phyloP scores from a whole-genome alignment of 208 protist species.

The Wallacemonas rigidus region DNA sequence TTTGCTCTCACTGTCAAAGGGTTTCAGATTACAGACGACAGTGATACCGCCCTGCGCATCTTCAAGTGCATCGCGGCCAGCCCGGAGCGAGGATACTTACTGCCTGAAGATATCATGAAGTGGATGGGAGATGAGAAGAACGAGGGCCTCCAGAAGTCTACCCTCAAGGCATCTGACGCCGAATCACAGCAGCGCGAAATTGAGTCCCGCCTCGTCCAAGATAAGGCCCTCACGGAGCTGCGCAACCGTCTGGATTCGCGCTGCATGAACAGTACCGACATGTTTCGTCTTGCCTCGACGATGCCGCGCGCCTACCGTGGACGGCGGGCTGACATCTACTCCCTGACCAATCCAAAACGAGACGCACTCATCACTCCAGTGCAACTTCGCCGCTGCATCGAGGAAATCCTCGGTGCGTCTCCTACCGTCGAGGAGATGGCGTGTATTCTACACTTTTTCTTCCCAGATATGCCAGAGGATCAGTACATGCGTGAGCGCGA shows the following conservation, averaged over 20 bases:
- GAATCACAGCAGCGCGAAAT: slow-evolving; percentile 51
- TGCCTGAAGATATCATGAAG: slow-evolving; percentile 74
- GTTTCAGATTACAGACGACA: slow-evolving; percentile 78
- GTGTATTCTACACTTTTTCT: slow-evolving; percentile 82
- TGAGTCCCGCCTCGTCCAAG: slow-evolving; percentile 37
- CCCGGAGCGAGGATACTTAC: slow-evolving; percentile 52
- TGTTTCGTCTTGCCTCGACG: slow-evolving; percentile 89
- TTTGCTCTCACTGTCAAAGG: slow-evolving; percentile 64
- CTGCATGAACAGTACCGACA: slow-evolving; percentile 72
- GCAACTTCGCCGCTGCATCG: slow-evolving; percentile 86
- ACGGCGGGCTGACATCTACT: slow-evolving; percentile 62
- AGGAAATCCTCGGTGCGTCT: slow-evolving; percentile 72
- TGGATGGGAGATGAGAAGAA: slow-evolving; percentile 59
- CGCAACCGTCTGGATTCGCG: slow-evolving; percentile 69
- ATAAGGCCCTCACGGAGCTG: slow-evolving; percentile 59
- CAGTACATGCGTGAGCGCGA: slow-evolving; percentile 65
- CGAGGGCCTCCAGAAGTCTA: slow-evolving; percentile 24
- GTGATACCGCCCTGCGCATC: slow-evolving; percentile 45
- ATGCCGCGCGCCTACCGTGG: slow-evolving; percentile 81
- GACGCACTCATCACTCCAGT: slow-evolving; percentile 85
- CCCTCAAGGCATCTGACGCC: slow-evolving; percentile 26
- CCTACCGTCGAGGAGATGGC: slow-evolving; percentile 69
- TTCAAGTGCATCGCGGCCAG: slow-evolving; percentile 56
- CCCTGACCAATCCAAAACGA: slow-evolving; percentile 70
- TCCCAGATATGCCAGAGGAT: slow-evolving; percentile 63